These are phyloP conservation scores for Hexamita inflata DNA, from an alignment of 208 protist genomes.

Conservation along the genomic window DNA sequence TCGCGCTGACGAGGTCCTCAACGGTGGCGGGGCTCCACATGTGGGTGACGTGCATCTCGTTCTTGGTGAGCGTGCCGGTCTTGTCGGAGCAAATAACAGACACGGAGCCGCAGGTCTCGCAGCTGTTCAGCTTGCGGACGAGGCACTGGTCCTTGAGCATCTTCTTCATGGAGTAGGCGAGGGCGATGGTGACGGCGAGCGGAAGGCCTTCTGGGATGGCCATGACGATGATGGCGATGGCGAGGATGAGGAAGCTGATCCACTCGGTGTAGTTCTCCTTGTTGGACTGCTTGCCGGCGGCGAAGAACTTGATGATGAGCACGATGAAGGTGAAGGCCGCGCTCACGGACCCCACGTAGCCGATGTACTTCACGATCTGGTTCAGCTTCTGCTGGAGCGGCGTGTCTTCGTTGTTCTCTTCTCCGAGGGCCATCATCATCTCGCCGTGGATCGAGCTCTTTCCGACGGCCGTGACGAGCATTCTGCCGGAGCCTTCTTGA, in stretches of 20 bases:
- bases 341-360: constrained; percentile 58
- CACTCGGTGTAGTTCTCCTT: too few species aligned
- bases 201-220: constrained; percentile 85
- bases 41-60: constrained; percentile 81
- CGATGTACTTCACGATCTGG: constrained; percentile 60
- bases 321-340: constrained; percentile 58
- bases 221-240: constrained; percentile 78
- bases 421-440: constrained; percentile 43
- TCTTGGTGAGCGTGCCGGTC: constrained; percentile 88
- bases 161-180: constrained; percentile 83
- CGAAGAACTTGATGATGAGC: constrained; percentile 34
- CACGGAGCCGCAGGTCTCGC: constrained; percentile 79
- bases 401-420: constrained; percentile 57
- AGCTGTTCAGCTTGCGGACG: constrained; percentile 75
- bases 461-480: constrained; percentile 63
- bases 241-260: constrained; percentile 67
- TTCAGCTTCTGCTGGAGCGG: constrained; percentile 69
- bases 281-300: not conserved
- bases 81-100: constrained; percentile 81
- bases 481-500: constrained; percentile 33
- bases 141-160: constrained; percentile 93
- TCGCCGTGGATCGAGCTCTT: constrained; percentile 61
- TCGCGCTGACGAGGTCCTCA: too few species aligned
- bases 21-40: constrained; percentile 53
- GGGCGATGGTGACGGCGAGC: constrained; percentile 80